A percentile compares a stretch with the other conserved stretches of the same genome.
Evolutionary conservation across 768 basidiomycete genomes (phyloP).

Genomic region (Podaxis pistillaris): DNA sequence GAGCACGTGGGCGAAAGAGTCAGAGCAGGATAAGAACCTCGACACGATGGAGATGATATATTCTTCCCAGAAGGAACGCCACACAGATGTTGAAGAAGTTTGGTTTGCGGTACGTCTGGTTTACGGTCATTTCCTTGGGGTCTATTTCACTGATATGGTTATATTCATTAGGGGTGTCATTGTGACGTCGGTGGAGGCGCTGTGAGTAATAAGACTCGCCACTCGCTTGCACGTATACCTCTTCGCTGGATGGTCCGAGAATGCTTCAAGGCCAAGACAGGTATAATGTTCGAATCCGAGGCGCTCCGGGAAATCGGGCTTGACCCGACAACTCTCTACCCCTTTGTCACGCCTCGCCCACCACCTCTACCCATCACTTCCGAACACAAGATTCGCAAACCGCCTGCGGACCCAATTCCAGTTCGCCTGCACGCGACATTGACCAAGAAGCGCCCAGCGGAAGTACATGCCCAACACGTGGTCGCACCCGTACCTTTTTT

Average conservation of each 20-base stretch:
- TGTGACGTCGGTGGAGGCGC: conserved; percentile 61
- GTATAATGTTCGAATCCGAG: conserved; percentile 57
- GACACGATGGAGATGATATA: conserved; percentile 32
- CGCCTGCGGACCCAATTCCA: conserved; percentile 24
- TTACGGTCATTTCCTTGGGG: neutral
- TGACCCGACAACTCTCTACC: conserved; percentile 46
- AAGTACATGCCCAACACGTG: conserved; percentile 16
- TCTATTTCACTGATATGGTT: neutral
- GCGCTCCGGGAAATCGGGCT: conserved; percentile 47
- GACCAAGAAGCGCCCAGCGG: conserved; percentile 20
- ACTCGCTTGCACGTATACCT: conserved; percentile 52
- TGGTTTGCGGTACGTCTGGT: conserved; percentile 54
- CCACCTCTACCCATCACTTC: conserved; percentile 26
- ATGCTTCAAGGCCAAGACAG: conserved; percentile 57
- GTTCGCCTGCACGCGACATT: conserved; percentile 21
- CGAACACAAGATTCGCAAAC: conserved; percentile 24
- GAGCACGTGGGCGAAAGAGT: conserved; percentile 14
- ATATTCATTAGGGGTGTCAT: conserved; percentile 39
- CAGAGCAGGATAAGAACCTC: conserved; percentile 25
- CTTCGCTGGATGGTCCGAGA: conserved; percentile 76
- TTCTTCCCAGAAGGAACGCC: conserved; percentile 20
- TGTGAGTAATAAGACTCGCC: conserved; percentile 41
- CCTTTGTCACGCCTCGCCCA: conserved; percentile 36
- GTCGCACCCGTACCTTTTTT: conserved; percentile 19
- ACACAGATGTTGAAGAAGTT: conserved; percentile 56